phyloP scores from a whole-genome alignment of 1,284 basidiomycete genomes.

The Lignosus rhinocerotis region DNA sequence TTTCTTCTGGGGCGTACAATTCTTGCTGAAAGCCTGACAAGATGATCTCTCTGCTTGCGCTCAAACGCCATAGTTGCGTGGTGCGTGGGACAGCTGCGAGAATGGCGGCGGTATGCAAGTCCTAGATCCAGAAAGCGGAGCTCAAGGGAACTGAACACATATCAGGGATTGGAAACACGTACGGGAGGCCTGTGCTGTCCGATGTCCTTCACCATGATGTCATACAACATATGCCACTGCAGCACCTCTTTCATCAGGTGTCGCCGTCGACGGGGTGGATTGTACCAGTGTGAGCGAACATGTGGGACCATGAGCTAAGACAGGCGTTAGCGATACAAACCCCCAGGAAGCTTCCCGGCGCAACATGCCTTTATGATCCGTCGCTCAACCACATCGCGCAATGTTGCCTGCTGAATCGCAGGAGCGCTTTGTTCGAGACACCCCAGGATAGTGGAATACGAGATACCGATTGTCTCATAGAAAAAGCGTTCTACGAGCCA shows the following conservation, averaged over 20 bases:
- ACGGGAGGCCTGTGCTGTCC: slow-evolving; percentile 34
- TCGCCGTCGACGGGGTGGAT: slow-evolving; percentile 66
- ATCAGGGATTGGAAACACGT: background rate
- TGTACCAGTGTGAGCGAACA: slow-evolving; percentile 62
- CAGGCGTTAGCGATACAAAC: background rate
- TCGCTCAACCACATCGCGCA: slow-evolving; percentile 50
- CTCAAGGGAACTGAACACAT: background rate
- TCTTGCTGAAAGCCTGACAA: slow-evolving; percentile 78
- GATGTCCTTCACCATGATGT: slow-evolving; percentile 42
- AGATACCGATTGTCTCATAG: slow-evolving; percentile 56
- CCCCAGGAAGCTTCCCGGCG: background rate
- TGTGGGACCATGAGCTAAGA: slow-evolving; percentile 57
- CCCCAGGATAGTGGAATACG: slow-evolving; percentile 46
- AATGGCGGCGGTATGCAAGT: slow-evolving; percentile 29
- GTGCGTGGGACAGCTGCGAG: slow-evolving; percentile 45
- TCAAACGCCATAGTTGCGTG: slow-evolving; percentile 58
- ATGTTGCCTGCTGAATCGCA: slow-evolving; percentile 34
- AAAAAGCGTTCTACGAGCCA: slow-evolving; percentile 73
- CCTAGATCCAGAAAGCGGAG: slow-evolving; percentile 10
- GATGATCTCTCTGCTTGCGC: slow-evolving; percentile 65
- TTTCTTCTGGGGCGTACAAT: slow-evolving; percentile 68
- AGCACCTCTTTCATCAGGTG: slow-evolving; percentile 60
- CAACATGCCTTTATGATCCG: slow-evolving; percentile 50
- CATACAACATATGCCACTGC: slow-evolving; percentile 65
- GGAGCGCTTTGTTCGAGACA: slow-evolving; percentile 41